A percentile compares a stretch with the other conserved stretches of the same genome.
Evolutionary conservation across 768 basidiomycete species (phyloP).

Genomic region (Lactarius indigo): DNA sequence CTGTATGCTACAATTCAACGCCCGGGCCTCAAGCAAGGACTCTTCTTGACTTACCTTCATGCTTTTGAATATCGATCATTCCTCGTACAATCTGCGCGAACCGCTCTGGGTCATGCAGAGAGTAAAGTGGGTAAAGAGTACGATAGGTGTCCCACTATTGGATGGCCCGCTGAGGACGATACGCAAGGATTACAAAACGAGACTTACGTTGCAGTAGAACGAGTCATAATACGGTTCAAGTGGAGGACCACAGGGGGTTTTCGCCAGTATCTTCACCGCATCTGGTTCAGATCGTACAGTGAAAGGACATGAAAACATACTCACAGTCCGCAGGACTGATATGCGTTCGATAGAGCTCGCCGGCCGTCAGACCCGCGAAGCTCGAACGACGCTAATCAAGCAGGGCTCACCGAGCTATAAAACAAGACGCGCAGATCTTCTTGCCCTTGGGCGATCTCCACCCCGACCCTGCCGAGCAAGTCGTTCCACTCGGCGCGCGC

Average conservation of each 20-base stretch:
- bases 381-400: not conserved
- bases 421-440: conserved; percentile 50
- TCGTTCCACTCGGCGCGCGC: conserved; percentile 55
- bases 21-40: not conserved
- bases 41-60: conserved; percentile 46
- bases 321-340: conserved; percentile 63
- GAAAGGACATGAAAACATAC: conserved; percentile 23
- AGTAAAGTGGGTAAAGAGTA: conserved; percentile 59
- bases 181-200: not conserved
- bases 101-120: conserved; percentile 56
- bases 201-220: conserved; percentile 61
- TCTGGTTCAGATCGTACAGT: not conserved
- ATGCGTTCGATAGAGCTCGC: conserved; percentile 55
- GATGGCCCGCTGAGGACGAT: not conserved
- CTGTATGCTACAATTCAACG: conserved; percentile 31
- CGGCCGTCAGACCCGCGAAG: not conserved
- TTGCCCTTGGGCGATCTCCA: conserved; percentile 39
- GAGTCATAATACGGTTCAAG: conserved; percentile 64
- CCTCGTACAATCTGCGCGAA: conserved; percentile 59
- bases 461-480: conserved; percentile 49
- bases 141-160: conserved; percentile 72
- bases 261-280: conserved; percentile 51
- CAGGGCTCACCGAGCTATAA: conserved; percentile 50
- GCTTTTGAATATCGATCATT: conserved; percentile 63
- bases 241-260: conserved; percentile 60